phyloP scores from a whole-genome alignment of 495 filamentous ascomycete genomes.

The Thozetella sp. region DNA sequence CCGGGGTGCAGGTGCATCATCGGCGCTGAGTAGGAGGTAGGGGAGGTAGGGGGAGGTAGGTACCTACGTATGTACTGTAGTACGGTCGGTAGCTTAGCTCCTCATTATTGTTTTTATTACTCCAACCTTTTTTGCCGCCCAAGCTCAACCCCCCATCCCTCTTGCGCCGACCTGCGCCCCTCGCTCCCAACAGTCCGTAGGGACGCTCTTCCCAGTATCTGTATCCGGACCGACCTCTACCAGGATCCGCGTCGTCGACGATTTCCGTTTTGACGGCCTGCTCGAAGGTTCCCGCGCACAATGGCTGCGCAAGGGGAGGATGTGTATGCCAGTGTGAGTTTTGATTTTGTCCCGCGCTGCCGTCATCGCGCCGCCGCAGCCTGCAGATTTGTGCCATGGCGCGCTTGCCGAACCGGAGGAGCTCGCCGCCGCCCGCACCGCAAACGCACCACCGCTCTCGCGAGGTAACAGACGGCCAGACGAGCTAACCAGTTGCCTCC shows the following conservation, averaged over 20 bases:
- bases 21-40: no score
- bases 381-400: slow-evolving; percentile 9
- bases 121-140: neutral
- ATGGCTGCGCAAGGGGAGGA: slow-evolving; percentile 49
- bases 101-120: slow-evolving; percentile 1
- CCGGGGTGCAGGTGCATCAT: neutral
- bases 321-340: slow-evolving; percentile 58
- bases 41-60: no score
- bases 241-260: neutral
- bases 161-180: neutral
- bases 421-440: slow-evolving; percentile 5
- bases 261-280: slow-evolving; percentile 1
- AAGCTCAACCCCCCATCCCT: no score
- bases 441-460: neutral
- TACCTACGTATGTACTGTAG: no score
- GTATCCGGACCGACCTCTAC: neutral
- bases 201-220: neutral
- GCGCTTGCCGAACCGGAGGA: slow-evolving; percentile 1
- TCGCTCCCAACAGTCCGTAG: neutral
- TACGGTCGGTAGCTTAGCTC: neutral
- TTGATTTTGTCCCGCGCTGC: neutral
- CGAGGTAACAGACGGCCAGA: slow-evolving; percentile 4
- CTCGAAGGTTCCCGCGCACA: slow-evolving; percentile 17
- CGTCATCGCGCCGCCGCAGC: neutral
- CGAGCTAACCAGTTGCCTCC: slow-evolving; percentile 23